Percentiles rank a stretch among this genome's conserved stretches.
Conservation (phyloP, 1,284 basidiomycete species). For the Stereum hirsutum region DNA sequence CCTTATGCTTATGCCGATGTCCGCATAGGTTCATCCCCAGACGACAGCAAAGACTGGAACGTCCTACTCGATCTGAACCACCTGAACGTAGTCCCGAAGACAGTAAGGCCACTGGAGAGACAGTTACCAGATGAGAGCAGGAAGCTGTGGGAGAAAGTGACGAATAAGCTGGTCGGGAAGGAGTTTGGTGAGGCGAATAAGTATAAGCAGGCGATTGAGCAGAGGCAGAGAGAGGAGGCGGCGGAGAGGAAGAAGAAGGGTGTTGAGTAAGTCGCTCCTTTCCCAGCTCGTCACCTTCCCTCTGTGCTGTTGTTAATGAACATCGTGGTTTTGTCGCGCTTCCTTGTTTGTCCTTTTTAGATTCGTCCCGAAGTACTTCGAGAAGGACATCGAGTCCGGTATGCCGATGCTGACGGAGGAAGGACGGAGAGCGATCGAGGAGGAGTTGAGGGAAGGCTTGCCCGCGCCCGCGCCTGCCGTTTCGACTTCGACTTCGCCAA, state of each 20-base stretch:
- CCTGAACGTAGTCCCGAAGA: slow-evolving; percentile 75
- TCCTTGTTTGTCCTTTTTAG: slow-evolving; percentile 29
- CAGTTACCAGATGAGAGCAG: slow-evolving; percentile 82
- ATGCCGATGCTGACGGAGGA: slow-evolving; percentile 64
- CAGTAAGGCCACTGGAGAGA: slow-evolving; percentile 72
- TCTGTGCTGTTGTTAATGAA: not conserved
- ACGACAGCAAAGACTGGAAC: slow-evolving; percentile 36
- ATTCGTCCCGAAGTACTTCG: slow-evolving; percentile 78
- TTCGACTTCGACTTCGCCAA: no score
- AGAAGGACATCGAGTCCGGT: slow-evolving; percentile 65
- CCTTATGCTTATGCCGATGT: no score
- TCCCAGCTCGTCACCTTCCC: not conserved
- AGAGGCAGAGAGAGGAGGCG: slow-evolving; percentile 81
- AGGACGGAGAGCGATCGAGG: slow-evolving; percentile 61
- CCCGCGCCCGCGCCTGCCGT: not conserved
- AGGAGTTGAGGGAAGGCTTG: slow-evolving; percentile 43
- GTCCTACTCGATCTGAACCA: slow-evolving; percentile 74
- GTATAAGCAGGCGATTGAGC: slow-evolving; percentile 84
- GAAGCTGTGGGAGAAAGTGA: slow-evolving; percentile 85
- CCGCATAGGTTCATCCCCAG: slow-evolving; percentile 21
- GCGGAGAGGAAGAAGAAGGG: slow-evolving; percentile 77
- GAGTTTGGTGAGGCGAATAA: slow-evolving; percentile 86
- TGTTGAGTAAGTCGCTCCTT: slow-evolving; percentile 51
- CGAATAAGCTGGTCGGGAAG: slow-evolving; percentile 68
- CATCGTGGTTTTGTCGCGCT: not conserved